Percentiles rank a stretch among this genome's conserved stretches.
These are phyloP conservation scores for Trypanosoma platydactyli DNA, from an alignment of 208 protist species.

Conservation along the genomic window DNA sequence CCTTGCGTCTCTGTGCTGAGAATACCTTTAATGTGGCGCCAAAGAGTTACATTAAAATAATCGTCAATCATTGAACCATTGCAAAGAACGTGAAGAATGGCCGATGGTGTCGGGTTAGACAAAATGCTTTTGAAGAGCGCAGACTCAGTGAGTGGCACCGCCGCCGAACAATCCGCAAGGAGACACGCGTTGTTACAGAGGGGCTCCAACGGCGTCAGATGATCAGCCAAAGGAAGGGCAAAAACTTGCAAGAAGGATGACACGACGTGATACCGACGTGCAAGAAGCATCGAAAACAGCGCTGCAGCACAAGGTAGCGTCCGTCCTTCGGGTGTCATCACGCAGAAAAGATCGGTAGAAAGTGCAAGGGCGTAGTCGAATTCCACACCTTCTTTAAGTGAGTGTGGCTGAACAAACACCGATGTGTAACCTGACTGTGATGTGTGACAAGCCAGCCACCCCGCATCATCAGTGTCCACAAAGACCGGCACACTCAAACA, in stretches of 20 bases:
- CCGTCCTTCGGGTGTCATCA: conserved; percentile 34
- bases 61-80: conserved; percentile 23
- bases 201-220: conserved; percentile 30
- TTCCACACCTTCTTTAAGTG: conserved; percentile 34
- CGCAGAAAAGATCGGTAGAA: conserved; percentile 68
- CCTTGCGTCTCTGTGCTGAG: conserved; percentile 16
- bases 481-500: conserved; percentile 67
- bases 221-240: conserved; percentile 33
- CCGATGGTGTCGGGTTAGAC: conserved; percentile 5
- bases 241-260: conserved; percentile 56
- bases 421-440: conserved; percentile 12
- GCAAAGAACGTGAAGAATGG: conserved; percentile 29
- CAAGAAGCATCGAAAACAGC: conserved; percentile 43
- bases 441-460: conserved; percentile 27
- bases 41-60: conserved; percentile 26
- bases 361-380: conserved; percentile 66
- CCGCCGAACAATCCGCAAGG: conserved; percentile 35
- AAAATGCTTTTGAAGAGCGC: conserved; percentile 23
- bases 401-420: conserved; percentile 38
- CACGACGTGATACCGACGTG: conserved; percentile 49
- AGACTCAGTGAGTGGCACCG: conserved; percentile 13
- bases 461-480: conserved; percentile 28
- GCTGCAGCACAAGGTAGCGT: conserved; percentile 38
- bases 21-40: conserved; percentile 10
- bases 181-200: conserved; percentile 42